These are phyloP conservation scores for Jamesozyma hellenica DNA, from an alignment of 805 yeast species.

Conservation along the genomic window DNA sequence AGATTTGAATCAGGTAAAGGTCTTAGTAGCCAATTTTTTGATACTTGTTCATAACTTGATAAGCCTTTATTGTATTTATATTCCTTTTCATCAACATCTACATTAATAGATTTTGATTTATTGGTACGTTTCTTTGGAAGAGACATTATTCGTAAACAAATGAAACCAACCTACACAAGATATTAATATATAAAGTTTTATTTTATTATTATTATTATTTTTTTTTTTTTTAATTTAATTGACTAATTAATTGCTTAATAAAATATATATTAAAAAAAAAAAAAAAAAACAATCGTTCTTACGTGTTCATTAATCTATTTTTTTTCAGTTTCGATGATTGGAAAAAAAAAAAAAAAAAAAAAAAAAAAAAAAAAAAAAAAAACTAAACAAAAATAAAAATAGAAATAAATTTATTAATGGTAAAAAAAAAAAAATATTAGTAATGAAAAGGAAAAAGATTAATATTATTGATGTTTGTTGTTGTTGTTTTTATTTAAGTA, in stretches of 20 bases:
- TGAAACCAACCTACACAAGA: no score
- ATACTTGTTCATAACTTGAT: conserved; percentile 9
- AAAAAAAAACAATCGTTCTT: no score
- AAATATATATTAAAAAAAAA: no score
- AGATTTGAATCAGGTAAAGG: conserved; percentile 19
- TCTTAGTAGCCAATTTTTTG: conserved; percentile 21
- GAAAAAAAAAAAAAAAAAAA: not conserved
- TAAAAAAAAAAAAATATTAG: not conserved
- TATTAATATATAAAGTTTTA: no score
- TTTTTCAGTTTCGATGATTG: not conserved
- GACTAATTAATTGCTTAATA: no score
- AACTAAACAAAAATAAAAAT: no score
- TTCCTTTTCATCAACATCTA: conserved; percentile 19
- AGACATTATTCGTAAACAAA: conserved; percentile 5
- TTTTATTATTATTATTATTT: no score
- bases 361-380: not conserved
- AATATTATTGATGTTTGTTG: no score
- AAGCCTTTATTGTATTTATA: conserved; percentile 20
- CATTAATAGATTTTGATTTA: conserved; percentile 1
- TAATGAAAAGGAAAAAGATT: not conserved
- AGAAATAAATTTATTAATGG: not conserved
- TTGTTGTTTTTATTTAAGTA: not conserved
- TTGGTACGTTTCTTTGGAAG: conserved; percentile 3
- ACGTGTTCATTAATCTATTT: not conserved
- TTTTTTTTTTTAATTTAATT: no score